Base-by-base conservation (phyloP, 2,329 filamentous ascomycete genomes). In the Chaetomium globosum region DNA sequence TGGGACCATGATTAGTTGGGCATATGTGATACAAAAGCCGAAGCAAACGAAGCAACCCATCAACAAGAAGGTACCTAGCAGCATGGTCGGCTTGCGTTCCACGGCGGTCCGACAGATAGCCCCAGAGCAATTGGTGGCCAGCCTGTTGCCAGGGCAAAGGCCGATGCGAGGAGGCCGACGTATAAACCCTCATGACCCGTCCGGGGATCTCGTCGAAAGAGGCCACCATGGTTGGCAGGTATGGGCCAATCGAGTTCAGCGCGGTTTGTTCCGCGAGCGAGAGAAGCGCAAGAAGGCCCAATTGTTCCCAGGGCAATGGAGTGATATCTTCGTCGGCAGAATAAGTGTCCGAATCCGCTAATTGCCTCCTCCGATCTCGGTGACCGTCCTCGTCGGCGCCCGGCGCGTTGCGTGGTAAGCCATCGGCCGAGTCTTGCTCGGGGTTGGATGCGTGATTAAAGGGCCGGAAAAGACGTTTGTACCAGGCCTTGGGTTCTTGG, bases 241-340 rank as follows among this genome's bases (percentile, higher is more conserved):
- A 99, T 0, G 95, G 95, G 12, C 90, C 91, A 73, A 99, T 97
- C 26, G 93, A 97, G 77, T 99, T 99, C 74, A 99, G 85, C 0
- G 95, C 95, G 0, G 94, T 98, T 81, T 99, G 95, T 76, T 99
- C 95, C 61, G 91, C 90, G 26, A 99, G 83, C 7, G 93, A 93
- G 66, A 99, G 91, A 69, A 97, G 80, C 1, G 94, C 94, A 39
- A 99, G 81, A 13, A 98, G 85, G 5, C 88, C 84, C 67, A 99
- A 88, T 80, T 98, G 95, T 70, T 83, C 87, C 69, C 87, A 87
- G 0, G 95, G 95, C 21, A 99, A 79, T 0, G 94, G 93, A 1
- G 92, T 91, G 53, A 64, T 68, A 56, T 74, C 70, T 23, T 71
- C 71, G 43, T 55, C 74, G 61, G 68, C 28, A 12, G 60, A 73